Evolutionary conservation across 2,329 filamentous ascomycete genomes (phyloP), one percentile per base, ranked within the genome.

Genomic region (Cyclaneusma minus): DNA sequence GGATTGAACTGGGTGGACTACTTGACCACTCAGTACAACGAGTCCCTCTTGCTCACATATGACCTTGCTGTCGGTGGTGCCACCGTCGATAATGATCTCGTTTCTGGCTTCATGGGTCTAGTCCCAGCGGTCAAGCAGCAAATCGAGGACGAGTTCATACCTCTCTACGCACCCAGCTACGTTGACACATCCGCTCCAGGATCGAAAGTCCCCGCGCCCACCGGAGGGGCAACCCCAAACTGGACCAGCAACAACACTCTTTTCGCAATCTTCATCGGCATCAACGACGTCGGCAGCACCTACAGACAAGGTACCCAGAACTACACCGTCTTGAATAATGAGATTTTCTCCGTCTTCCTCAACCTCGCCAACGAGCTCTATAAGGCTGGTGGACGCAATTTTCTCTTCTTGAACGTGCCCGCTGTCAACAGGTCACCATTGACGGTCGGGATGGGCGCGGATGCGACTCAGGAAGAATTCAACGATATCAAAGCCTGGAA

Each of bases 1-100:
- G 61, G 60, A 0, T 58, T 58, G 2, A 63, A 63, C 41, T 66
- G 60, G 58, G 50, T 64, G 13, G 61, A 52, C 24, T 60, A 50
- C 41, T 37, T 58, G 7, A 49, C 53, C 3, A 42, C 43, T 7
- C 41, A 39, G 3, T 52, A 51, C 42, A 57, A 56, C 30, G 30
- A 42, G n/a, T 51, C 47, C 17, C 44, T 48, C 29, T 29, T 62
- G n/a, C 43, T 56, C 27, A 58, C 57, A 1, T 59, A 62, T 43
- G 62, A 64, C 35, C 39, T 63, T 6, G 59, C 60, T 6, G 56
- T 50, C 31, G 57, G 45, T 8, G 48, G 48, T 16, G 48, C 49
- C 4, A 49, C 45, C 7, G 43, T 48, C 16, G 40, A 48, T 27
- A 35, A 42, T 5, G 32, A 35, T 3, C 38, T 51, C 13, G 46